phyloP scores from a whole-genome alignment of 805 yeast species.

The Ogataea populi-albae region DNA sequence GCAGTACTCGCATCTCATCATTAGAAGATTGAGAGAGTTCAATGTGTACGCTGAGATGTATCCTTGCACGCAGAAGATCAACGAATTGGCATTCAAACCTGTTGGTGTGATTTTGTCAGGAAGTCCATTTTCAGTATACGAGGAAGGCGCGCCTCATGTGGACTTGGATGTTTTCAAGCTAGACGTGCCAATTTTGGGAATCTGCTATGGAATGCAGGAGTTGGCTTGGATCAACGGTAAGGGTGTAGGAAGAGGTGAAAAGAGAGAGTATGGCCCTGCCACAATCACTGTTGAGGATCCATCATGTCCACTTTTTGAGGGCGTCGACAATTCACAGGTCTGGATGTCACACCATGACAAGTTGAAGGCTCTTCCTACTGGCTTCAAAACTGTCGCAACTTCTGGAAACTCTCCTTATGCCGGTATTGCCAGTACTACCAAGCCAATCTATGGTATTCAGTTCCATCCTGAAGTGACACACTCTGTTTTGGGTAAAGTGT shows the following conservation, averaged over 20 bases:
- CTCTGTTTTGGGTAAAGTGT: conserved; percentile 82
- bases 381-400: conserved; percentile 84
- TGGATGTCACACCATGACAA: conserved; percentile 99
- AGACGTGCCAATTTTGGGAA: conserved; percentile 92
- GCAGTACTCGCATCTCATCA: conserved; percentile 94
- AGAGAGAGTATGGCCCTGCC: conserved; percentile 98
- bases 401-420: conserved; percentile 95
- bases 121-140: conserved; percentile 97
- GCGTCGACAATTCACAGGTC: conserved; percentile 89
- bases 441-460: conserved; percentile 88
- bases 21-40: conserved; percentile 96
- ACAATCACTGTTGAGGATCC: conserved; percentile 77
- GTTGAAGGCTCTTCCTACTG: conserved; percentile 83
- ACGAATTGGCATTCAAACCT: conserved; percentile 91
- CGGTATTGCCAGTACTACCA: conserved; percentile 75
- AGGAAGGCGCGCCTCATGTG: conserved; percentile 93
- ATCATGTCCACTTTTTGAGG: conserved; percentile 71
- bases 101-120: conserved; percentile 95
- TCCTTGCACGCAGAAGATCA: conserved; percentile 97
- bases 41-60: conserved; percentile 99
- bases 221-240: conserved; percentile 96
- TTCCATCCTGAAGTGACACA: conserved; percentile 99
- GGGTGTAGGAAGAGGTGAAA: conserved; percentile 92
- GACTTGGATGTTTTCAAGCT: conserved; percentile 90
- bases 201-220: conserved; percentile 99